These are phyloP conservation scores for Volvox carteri DNA, from an alignment of 163 green algal species.

Conservation along the genomic window DNA sequence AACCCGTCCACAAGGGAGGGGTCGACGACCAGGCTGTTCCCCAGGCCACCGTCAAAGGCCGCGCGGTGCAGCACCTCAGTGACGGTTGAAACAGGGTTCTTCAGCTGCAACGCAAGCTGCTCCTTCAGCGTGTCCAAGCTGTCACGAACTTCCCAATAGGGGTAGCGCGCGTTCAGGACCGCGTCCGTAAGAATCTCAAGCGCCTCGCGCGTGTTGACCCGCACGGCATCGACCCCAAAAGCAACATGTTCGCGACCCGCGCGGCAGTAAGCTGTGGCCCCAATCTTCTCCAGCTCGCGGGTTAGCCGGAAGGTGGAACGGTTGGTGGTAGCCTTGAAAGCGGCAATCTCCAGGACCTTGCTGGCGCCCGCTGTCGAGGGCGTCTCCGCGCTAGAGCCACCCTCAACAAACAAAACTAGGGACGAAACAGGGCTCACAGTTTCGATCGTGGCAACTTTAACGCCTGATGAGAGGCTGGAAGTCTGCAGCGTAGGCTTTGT, in stretches of 20 bases:
- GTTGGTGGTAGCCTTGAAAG: constrained; percentile 92
- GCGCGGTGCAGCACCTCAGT: constrained; percentile 75
- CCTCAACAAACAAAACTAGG: constrained; percentile 89
- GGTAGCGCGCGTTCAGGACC: constrained; percentile 91
- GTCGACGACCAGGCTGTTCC: constrained; percentile 78
- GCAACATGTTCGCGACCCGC: constrained; percentile 90
- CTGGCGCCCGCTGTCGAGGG: constrained; percentile 75
- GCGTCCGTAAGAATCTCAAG: constrained; percentile 94
- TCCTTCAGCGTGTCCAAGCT: constrained; percentile 62
- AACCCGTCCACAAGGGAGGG: constrained; percentile 67
- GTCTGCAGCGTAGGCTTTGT: constrained; percentile 68
- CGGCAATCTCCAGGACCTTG: constrained; percentile 93
- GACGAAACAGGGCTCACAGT: constrained; percentile 81
- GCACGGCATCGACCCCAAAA: constrained; percentile 87
- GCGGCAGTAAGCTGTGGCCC: constrained; percentile 83
- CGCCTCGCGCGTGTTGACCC: constrained; percentile 83
- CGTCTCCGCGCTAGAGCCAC: constrained; percentile 90
- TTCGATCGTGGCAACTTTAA: constrained; percentile 75
- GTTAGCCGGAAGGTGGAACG: constrained; percentile 90
- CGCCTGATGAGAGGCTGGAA: constrained; percentile 77
- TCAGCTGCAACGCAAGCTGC: constrained; percentile 47
- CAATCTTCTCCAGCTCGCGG: constrained; percentile 93
- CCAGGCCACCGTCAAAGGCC: constrained; percentile 85
- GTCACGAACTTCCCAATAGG: constrained; percentile 84
- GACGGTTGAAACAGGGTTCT: constrained; percentile 45